Evolutionary conservation across 2,329 filamentous ascomycete genomes (phyloP).

Genomic region (Aspergillus eucalypticola): DNA sequence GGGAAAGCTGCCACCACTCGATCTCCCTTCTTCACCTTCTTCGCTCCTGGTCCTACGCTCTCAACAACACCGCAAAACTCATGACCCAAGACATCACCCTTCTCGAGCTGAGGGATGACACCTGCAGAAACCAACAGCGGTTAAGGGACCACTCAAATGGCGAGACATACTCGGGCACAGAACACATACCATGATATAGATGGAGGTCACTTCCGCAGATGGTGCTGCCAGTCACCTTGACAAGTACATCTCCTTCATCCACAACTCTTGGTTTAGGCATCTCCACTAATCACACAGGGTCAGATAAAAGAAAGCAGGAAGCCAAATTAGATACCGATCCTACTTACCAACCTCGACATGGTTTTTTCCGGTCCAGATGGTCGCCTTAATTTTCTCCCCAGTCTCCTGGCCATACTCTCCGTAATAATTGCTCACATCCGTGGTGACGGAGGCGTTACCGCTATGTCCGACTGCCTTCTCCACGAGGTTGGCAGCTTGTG

Average conservation of each 20-base stretch:
- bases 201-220: slow-evolving; percentile 64
- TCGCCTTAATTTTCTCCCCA: slow-evolving; percentile 71
- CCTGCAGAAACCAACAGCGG: slow-evolving; percentile 26
- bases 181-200: slow-evolving; percentile 42
- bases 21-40: slow-evolving; percentile 58
- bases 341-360: slow-evolving; percentile 64
- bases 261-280: slow-evolving; percentile 70
- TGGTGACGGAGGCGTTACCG: slow-evolving; percentile 63
- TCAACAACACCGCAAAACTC: slow-evolving; percentile 57
- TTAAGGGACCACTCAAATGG: no score
- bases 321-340: neutral
- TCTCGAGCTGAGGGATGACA: slow-evolving; percentile 58
- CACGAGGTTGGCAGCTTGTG: slow-evolving; percentile 66
- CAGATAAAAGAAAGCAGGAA: neutral
- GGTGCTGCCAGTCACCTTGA: slow-evolving; percentile 70
- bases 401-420: slow-evolving; percentile 55
- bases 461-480: slow-evolving; percentile 71
- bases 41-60: slow-evolving; percentile 57
- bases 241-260: slow-evolving; percentile 73
- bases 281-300: slow-evolving; percentile 49
- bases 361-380: slow-evolving; percentile 82
- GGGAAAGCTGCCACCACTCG: slow-evolving; percentile 85
- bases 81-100: slow-evolving; percentile 67
- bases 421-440: slow-evolving; percentile 69
- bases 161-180: no score